Evolutionary conservation across 257 asterid species (phyloP).

Genomic region (Datura wrightii): DNA sequence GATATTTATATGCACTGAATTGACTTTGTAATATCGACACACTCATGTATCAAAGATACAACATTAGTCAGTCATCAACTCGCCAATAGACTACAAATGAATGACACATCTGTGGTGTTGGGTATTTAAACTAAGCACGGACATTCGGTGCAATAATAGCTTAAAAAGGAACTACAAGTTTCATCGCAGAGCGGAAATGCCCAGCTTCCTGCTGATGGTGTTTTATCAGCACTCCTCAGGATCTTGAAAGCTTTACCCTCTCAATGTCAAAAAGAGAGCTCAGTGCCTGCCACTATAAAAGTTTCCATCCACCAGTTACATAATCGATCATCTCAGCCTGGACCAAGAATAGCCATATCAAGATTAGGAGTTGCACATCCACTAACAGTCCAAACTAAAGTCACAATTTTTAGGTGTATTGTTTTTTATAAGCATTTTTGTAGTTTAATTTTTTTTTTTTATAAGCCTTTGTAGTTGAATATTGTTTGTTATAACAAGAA

Average conservation of each 20-base stretch:
- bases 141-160: no score
- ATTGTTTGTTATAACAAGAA: not conserved
- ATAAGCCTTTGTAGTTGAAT: not conserved
- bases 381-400: not conserved
- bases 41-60: no score
- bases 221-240: not conserved
- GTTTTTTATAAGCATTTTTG: not conserved
- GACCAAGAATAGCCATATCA: slow-evolving; percentile 24
- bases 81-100: no score
- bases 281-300: not conserved
- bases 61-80: no score
- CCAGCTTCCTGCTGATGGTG: no score
- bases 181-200: no score
- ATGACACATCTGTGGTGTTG: no score
- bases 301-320: not conserved
- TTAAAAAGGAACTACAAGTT: no score
- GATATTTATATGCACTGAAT: no score
- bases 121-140: no score
- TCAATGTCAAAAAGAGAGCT: not conserved
- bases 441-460: not conserved
- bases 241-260: not conserved
- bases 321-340: not conserved
- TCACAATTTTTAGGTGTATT: not conserved
- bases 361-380: not conserved
- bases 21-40: no score